phyloP scores from a whole-genome alignment of 768 basidiomycete species.

The Saitozyma sp. region DNA sequence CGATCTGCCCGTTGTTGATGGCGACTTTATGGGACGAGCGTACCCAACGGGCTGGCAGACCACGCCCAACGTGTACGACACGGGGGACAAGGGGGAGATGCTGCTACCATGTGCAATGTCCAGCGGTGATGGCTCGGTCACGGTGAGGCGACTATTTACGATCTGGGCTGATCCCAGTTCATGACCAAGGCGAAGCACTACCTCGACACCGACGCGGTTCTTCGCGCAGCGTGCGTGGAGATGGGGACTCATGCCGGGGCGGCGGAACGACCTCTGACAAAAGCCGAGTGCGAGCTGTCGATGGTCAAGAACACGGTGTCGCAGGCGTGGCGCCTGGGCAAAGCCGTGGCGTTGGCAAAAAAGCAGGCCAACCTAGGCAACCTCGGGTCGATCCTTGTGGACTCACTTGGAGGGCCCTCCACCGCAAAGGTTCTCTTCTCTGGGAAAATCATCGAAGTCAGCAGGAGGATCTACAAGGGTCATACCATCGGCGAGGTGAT shows the following conservation, averaged over 20 bases:
- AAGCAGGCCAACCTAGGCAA: slow-evolving; percentile 23
- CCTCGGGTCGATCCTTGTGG: slow-evolving; percentile 54
- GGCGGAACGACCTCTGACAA: slow-evolving; percentile 56
- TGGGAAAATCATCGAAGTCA: slow-evolving; percentile 64
- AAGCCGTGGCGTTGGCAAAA: slow-evolving; percentile 55
- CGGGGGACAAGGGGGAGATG: slow-evolving; percentile 21
- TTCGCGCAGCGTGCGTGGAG: slow-evolving; percentile 59
- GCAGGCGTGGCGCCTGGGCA: slow-evolving; percentile 65
- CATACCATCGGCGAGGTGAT: slow-evolving; percentile 45
- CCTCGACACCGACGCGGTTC: slow-evolving; percentile 56
- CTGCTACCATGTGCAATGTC: slow-evolving; percentile 53
- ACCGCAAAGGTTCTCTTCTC: slow-evolving; percentile 57
- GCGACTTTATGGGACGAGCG: slow-evolving; percentile 48
- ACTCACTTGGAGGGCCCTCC: slow-evolving; percentile 28
- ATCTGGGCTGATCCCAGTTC: slow-evolving; percentile 21
- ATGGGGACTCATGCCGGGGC: slow-evolving; percentile 61
- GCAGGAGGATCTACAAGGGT: slow-evolving; percentile 54
- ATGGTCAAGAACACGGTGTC: slow-evolving; percentile 61
- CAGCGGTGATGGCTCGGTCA: slow-evolving; percentile 53
- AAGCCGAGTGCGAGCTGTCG: slow-evolving; percentile 52
- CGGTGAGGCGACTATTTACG: too few relatives aligned
- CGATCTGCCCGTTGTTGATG: slow-evolving; percentile 38
- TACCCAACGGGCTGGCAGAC: slow-evolving; percentile 50
- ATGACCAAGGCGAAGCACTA: slow-evolving; percentile 58
- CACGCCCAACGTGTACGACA: slow-evolving; percentile 36